A percentile compares a stretch with the other conserved stretches of the same genome.
phyloP scores from a whole-genome alignment of 306 rosid species.

The Cyamopsis tetragonoloba region DNA sequence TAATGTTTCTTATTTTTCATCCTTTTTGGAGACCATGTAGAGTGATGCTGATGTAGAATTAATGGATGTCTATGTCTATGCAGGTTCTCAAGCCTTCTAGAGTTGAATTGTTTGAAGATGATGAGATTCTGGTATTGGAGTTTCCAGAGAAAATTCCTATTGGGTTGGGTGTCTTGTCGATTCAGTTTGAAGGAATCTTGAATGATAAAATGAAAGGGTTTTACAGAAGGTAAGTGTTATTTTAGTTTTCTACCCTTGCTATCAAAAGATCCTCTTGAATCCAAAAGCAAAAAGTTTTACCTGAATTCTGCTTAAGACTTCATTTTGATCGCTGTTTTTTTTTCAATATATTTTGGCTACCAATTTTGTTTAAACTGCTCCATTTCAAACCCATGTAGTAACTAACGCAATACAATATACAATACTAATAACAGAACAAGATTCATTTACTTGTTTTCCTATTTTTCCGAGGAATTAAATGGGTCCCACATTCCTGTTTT shows the following conservation, averaged over 20 bases:
- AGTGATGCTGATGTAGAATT: conserved; percentile 15
- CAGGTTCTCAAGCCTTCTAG: conserved; percentile 75
- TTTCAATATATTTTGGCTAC: neutral
- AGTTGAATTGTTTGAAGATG: conserved; percentile 51
- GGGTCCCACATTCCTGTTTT: neutral
- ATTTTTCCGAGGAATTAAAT: neutral
- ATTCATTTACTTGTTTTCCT: neutral
- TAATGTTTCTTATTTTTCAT: too few relatives aligned
- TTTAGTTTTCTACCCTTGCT: neutral
- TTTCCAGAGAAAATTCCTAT: conserved; percentile 51
- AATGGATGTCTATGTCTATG: conserved; percentile 10
- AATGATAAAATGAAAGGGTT: conserved; percentile 92
- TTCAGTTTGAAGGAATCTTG: conserved; percentile 70
- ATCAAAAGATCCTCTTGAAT: neutral
- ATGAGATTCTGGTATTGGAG: conserved; percentile 79
- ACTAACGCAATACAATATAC: neutral
- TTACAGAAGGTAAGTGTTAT: conserved; percentile 59
- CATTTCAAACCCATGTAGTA: neutral
- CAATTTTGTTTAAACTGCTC: neutral
- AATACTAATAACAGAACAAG: neutral
- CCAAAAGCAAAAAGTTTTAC: neutral
- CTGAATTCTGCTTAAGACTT: neutral
- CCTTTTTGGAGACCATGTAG: neutral
- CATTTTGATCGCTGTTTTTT: conserved; percentile 4
- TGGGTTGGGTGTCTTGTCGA: conserved; percentile 63